Conservation (phyloP, 352 stramenopile genomes). For the Phytophthora fragariaefolia region DNA sequence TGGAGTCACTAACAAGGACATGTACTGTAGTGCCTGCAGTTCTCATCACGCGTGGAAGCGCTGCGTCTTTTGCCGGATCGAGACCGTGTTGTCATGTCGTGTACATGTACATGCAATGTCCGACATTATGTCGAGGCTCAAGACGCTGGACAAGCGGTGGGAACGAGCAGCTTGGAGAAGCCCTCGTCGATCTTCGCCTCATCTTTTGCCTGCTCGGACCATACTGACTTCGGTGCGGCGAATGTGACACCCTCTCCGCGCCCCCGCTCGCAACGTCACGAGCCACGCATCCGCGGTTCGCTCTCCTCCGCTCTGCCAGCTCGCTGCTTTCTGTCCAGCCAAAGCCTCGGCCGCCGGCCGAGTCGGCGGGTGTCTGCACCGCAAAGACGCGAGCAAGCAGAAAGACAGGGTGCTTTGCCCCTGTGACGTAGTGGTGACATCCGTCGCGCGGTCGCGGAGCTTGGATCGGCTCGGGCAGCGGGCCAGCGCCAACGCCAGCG, state of each 20-base stretch:
- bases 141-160: neutral
- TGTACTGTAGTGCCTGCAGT: neutral
- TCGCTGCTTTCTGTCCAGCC: conserved; percentile 4
- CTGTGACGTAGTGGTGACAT: neutral
- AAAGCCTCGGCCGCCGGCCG: neutral
- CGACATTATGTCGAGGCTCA: neutral
- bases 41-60: conserved; percentile 8
- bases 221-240: conserved; percentile 11
- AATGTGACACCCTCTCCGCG: conserved; percentile 1
- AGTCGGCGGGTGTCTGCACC: conserved; percentile 3
- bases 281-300: neutral
- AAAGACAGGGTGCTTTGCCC: conserved; percentile 23
- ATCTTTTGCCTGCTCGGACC: conserved; percentile 16
- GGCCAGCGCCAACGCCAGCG: too few relatives aligned
- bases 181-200: conserved; percentile 5
- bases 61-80: too few relatives aligned
- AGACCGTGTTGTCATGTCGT: conserved; percentile 14
- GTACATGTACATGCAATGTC: too few relatives aligned
- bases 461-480: too few relatives aligned
- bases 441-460: conserved; percentile 10
- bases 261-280: neutral
- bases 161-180: conserved; percentile 13
- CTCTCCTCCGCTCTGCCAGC: neutral
- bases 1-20: too few relatives aligned
- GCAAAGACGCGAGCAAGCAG: conserved; percentile 20